Base-by-base conservation (phyloP, 805 yeast genomes). In the Soucietia sequanensis region DNA sequence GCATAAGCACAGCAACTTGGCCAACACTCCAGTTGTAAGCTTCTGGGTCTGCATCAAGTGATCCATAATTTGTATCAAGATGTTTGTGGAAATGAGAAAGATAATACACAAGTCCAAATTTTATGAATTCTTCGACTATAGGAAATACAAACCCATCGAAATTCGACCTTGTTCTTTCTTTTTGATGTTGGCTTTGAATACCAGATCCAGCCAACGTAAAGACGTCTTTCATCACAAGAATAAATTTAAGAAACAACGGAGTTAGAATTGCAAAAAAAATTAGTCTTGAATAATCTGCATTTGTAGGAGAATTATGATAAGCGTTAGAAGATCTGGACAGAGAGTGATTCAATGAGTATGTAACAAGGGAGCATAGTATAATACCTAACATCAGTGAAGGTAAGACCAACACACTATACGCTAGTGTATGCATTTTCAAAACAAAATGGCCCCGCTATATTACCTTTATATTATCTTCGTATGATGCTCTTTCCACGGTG, bases 251-350 rank as follows among this genome's bases (percentile, higher is more conserved):
- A 11, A 29, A 11, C n/a, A 21, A n/a, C 17, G 24, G 31, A n/a
- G 24, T 19, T 6, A 29, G 12, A 13, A 19, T 12, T 21, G 24
- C 31, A 29, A 29, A 29, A 21, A 29, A 29, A 21, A 29, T 21
- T 12, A 19, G 23, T 10, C 31, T 11, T 9, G 31, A 10, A 18
- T 13, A 29, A 14, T 29, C 31, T 19, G 13, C 22, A 8, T 10
- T n/a, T 12, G n/a, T 10, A 1, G 31, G 23, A 14, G 6, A 8
- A 29, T 29, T 18, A n/a, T 21, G 23, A 23, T 29, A 19, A 4
- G 12, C 23, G 9, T 18, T 19, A 6, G 31, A 7, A 19, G 31
- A 29, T 6, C 10, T 14, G n/a, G n/a, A n/a, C n/a, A n/a, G n/a
- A n/a, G n/a, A n/a, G n/a, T n/a, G n/a, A n/a, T n/a, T n/a, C n/a